phyloP scores from a whole-genome alignment of 1,284 basidiomycete species.

The Boletus calvinii region DNA sequence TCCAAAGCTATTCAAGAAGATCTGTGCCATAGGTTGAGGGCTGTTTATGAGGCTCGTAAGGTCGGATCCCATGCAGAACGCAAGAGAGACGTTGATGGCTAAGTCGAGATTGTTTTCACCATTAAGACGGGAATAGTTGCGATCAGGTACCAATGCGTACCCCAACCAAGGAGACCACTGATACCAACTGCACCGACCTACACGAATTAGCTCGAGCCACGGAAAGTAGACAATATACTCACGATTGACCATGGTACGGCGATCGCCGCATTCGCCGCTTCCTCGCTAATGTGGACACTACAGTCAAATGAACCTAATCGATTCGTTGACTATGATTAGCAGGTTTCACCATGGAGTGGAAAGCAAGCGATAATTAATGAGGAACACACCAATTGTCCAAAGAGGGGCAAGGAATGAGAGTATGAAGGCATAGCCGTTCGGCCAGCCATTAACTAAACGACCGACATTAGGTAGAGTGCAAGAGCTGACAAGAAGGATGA shows the following conservation, averaged over 20 bases:
- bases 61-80: slow-evolving; percentile 67
- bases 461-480: background rate
- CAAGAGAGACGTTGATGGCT: slow-evolving; percentile 60
- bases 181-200: slow-evolving; percentile 51
- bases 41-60: slow-evolving; percentile 55
- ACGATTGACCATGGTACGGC: slow-evolving; percentile 78
- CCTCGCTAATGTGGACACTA: slow-evolving; percentile 77
- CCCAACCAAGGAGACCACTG: slow-evolving; percentile 66
- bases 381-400: slow-evolving; percentile 69
- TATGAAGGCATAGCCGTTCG: slow-evolving; percentile 72
- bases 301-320: slow-evolving; percentile 55
- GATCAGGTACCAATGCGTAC: slow-evolving; percentile 36
- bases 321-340: no score
- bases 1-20: slow-evolving; percentile 69
- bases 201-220: slow-evolving; percentile 1
- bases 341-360: background rate
- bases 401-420: slow-evolving; percentile 73
- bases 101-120: background rate
- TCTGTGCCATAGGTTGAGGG: slow-evolving; percentile 73
- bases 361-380: background rate
- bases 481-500: slow-evolving; percentile 13
- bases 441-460: slow-evolving; percentile 62
- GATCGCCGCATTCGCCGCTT: slow-evolving; percentile 66
- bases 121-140: background rate
- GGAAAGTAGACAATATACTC: background rate